phyloP scores from a whole-genome alignment of 73 alveolate species.

The Durusdinium trenchii region DNA sequence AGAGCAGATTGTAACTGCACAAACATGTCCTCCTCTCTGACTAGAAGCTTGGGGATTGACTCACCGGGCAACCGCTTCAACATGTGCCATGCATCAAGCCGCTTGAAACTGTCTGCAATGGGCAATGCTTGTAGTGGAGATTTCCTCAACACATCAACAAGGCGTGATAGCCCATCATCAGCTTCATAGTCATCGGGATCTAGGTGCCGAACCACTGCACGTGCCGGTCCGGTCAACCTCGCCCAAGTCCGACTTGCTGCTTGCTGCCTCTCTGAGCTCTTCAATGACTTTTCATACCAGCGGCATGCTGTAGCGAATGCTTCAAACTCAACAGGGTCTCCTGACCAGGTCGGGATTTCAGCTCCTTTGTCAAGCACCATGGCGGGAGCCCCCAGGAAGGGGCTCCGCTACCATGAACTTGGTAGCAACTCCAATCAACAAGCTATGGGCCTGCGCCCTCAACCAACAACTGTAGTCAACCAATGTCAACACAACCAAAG shows the following conservation, averaged over 20 bases:
- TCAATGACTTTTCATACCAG: background rate
- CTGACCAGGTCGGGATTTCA: too few relatives aligned
- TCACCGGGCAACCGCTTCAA: background rate
- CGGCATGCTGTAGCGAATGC: background rate
- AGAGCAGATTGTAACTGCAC: background rate
- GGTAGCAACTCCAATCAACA: too few relatives aligned
- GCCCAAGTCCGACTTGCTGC: conserved; percentile 14
- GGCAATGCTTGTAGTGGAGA: background rate
- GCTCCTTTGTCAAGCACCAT: too few relatives aligned
- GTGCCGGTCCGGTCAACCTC: background rate
- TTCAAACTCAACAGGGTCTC: background rate
- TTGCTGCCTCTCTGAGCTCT: background rate
- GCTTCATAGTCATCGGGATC: background rate
- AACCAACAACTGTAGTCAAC: too few relatives aligned
- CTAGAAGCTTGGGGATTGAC: conserved; percentile 1
- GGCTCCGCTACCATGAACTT: too few relatives aligned
- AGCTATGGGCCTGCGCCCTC: too few relatives aligned
- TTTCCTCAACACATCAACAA: background rate
- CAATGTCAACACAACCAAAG: too few relatives aligned
- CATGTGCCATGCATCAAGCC: background rate
- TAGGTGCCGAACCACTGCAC: background rate
- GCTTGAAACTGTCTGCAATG: background rate
- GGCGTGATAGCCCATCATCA: background rate
- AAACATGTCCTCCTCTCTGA: conserved; percentile 7
- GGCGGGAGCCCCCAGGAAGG: too few relatives aligned